Evolutionary conservation across 1,139 yeast genomes (phyloP).

Genomic region (Sugiyamaella paludigena): DNA sequence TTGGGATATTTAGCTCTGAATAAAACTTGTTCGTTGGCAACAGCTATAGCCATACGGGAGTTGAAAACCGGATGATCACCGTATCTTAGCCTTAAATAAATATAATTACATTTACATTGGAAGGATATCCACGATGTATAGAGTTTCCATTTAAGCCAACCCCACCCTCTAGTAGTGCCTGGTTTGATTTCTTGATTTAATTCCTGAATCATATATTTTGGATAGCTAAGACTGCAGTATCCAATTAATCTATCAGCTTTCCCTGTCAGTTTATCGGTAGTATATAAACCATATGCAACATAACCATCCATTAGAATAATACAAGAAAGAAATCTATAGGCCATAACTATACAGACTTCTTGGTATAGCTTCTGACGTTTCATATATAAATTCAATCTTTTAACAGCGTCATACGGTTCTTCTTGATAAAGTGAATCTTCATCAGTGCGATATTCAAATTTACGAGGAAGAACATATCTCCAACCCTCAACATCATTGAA

Average conservation of each 20-base stretch:
- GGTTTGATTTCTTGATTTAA: constrained; percentile 3
- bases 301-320: not conserved
- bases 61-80: constrained; percentile 6
- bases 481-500: constrained; percentile 2
- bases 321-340: too few relatives aligned
- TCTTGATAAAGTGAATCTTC: not conserved
- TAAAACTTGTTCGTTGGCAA: too few relatives aligned
- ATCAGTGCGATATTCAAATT: not conserved
- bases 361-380: too few relatives aligned
- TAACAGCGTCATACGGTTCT: constrained; percentile 3
- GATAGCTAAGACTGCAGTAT: constrained; percentile 3
- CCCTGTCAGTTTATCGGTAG: not conserved
- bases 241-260: constrained; percentile 5
- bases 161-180: constrained; percentile 1
- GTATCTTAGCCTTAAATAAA: constrained; percentile 1
- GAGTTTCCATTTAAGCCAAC: constrained; percentile 10
- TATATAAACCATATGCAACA: constrained; percentile 8
- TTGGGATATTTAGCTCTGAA: not conserved
- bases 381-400: constrained; percentile 1
- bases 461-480: not conserved
- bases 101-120: not conserved
- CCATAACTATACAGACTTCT: too few relatives aligned
- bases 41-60: not conserved
- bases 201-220: constrained; percentile 1
- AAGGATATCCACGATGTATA: not conserved